Evolutionary conservation across 495 filamentous ascomycete species (phyloP).

Genomic region (Podospora anserina): DNA sequence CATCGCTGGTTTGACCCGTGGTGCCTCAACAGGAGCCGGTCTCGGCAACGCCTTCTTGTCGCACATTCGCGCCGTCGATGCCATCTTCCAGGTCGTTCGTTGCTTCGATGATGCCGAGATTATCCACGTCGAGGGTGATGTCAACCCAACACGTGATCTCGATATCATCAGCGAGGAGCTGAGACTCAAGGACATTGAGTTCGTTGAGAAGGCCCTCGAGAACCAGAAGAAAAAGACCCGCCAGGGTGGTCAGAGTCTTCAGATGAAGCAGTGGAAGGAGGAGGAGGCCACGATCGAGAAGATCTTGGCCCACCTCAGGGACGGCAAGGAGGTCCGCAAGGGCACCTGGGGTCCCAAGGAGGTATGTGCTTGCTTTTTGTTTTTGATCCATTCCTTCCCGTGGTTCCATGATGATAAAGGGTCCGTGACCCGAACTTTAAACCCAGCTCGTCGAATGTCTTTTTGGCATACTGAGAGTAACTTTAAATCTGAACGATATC

Average conservation of each 20-base stretch:
- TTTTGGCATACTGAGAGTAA: constrained; percentile 67
- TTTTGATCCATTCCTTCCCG: constrained; percentile 12
- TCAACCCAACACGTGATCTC: constrained; percentile 89
- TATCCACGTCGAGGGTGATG: constrained; percentile 98
- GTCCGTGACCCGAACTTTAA: constrained; percentile 86
- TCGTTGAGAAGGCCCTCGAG: constrained; percentile 91
- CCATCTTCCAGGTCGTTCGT: constrained; percentile 98
- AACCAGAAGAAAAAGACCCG: constrained; percentile 86
- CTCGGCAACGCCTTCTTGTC: constrained; percentile 98
- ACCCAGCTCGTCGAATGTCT: constrained; percentile 99
- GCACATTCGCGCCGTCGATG: constrained; percentile 98
- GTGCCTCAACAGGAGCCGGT: constrained; percentile 95
- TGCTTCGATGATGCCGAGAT: constrained; percentile 99
- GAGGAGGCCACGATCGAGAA: constrained; percentile 91
- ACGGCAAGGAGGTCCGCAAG: constrained; percentile 88
- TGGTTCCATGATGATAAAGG: constrained; percentile 92
- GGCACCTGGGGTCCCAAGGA: constrained; percentile 90
- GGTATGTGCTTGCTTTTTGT: constrained; percentile 57
- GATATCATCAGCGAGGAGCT: constrained; percentile 97
- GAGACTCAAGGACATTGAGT: constrained; percentile 98
- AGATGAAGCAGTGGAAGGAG: constrained; percentile 96
- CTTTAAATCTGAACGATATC: constrained; percentile 50
- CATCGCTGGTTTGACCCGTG: constrained; percentile 95
- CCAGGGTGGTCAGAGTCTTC: constrained; percentile 89
- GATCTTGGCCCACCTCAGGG: constrained; percentile 74